Conservation (phyloP, 1,284 basidiomycete genomes). For the Inonotus hispidus region DNA sequence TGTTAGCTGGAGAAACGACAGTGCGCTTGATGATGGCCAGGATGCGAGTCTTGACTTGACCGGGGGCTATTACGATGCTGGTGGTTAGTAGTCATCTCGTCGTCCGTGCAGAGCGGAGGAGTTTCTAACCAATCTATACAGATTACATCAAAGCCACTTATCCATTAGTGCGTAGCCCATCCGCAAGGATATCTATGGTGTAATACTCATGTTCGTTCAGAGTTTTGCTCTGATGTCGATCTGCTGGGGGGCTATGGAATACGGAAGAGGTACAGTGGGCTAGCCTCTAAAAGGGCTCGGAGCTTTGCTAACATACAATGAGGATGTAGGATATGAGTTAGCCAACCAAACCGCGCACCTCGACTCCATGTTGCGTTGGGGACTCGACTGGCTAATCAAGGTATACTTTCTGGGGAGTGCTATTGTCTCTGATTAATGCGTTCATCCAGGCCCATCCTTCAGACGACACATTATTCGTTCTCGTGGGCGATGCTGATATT, state of each 20-base stretch:
- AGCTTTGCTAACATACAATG: background rate
- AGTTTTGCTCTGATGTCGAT: slow-evolving; percentile 72
- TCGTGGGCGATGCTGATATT: slow-evolving; percentile 59
- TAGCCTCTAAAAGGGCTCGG: background rate
- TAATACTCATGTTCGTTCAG: slow-evolving; percentile 18
- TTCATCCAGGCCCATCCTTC: slow-evolving; percentile 72
- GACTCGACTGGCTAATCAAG: slow-evolving; percentile 88
- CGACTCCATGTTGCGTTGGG: slow-evolving; percentile 84
- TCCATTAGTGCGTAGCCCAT: slow-evolving; percentile 49
- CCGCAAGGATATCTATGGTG: background rate
- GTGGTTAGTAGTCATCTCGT: slow-evolving; percentile 41
- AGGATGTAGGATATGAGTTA: slow-evolving; percentile 61
- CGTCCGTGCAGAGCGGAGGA: background rate
- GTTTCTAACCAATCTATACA: slow-evolving; percentile 25
- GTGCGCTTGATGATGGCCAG: slow-evolving; percentile 69
- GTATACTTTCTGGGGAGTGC: slow-evolving; percentile 31
- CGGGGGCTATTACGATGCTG: slow-evolving; percentile 91
- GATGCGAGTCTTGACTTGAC: slow-evolving; percentile 72
- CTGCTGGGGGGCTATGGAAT: slow-evolving; percentile 84
- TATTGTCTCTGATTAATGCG: background rate
- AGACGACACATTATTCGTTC: slow-evolving; percentile 70
- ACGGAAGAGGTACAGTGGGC: slow-evolving; percentile 55
- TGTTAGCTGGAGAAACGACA: slow-evolving; percentile 84
- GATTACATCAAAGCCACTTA: slow-evolving; percentile 87
- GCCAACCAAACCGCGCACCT: slow-evolving; percentile 86